Evolutionary conservation across 1,139 yeast species (phyloP).

Genomic region (Nakaseomyces glabratus): DNA sequence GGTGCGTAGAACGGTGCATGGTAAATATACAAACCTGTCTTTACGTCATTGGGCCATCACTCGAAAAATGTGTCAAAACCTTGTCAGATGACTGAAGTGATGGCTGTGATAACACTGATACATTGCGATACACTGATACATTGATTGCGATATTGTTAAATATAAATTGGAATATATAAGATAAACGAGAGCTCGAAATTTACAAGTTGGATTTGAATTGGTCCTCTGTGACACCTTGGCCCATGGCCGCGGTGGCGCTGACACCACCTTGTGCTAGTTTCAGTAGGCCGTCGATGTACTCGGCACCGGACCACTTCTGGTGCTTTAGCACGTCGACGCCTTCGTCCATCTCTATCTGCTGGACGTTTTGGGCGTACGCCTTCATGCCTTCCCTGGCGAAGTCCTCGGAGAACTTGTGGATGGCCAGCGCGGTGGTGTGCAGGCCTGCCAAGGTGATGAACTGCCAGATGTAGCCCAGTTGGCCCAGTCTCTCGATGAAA

Average conservation of each 20-base stretch:
- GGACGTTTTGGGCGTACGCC: constrained; percentile 85
- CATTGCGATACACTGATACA: no score
- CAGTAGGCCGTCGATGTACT: constrained; percentile 84
- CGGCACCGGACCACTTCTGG: constrained; percentile 99
- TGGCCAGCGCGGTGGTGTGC: constrained; percentile 91
- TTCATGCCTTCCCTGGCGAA: constrained; percentile 84
- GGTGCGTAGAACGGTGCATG: no score
- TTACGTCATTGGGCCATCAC: no score
- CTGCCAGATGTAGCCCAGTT: constrained; percentile 95
- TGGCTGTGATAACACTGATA: no score
- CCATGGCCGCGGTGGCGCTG: constrained; percentile 96
- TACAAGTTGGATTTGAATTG: constrained; percentile 52
- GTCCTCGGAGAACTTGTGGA: constrained; percentile 73
- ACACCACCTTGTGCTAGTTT: constrained; percentile 93
- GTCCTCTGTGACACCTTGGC: constrained; percentile 95
- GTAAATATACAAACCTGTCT: no score
- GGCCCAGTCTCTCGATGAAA: constrained; percentile 76
- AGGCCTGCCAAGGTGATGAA: constrained; percentile 95
- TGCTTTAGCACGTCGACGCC: constrained; percentile 96
- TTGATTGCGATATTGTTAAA: no score
- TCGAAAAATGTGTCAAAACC: no score
- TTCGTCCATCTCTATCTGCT: constrained; percentile 76
- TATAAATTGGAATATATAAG: no score
- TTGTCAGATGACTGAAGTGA: no score
- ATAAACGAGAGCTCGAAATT: no score